Evolutionary conservation across 768 basidiomycete genomes (phyloP), one percentile per base, ranked within the genome.

Genomic region (Hirschioporus abietinus): DNA sequence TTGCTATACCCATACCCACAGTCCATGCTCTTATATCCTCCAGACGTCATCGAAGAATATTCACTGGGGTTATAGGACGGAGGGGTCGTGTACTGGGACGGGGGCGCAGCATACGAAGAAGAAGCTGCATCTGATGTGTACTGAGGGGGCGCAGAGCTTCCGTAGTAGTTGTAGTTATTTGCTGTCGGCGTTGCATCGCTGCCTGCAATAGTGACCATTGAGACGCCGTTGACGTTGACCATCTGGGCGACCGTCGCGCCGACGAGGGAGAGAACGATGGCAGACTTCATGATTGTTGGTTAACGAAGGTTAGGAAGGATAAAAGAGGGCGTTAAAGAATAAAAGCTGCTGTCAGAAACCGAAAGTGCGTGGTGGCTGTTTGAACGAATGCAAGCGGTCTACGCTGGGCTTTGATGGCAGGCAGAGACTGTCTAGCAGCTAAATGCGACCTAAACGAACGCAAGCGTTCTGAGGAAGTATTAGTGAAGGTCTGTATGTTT

Each of bases 1-100:
- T 88, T 89, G 62, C 75, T 71, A 72, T 87, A 87, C 26, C 89
- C 90, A 73, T 92, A 92, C 63, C 90, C 90, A 73, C 90, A 92
- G 69, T 82, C 76, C 74, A 91, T 76, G 74, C 80, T 83, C 74
- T 81, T 79, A 76, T 91, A 92, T 27, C 89, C 90, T 66, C 88
- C 90, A 35, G 72, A 72, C 75, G 78, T 78, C 78, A 88, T 89
- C 35, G 82, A 79, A 15, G 82, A 78, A 74, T 91, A 91, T 30
- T 81, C 76, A 63, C 67, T 68, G n/a, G 70, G 68, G 34, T 76
- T 67, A 10, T 78, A 72, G 24, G 75, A 35, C 57, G 81, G 74
- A n/a, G 77, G 70, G 25, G 73, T 59, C 26, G 79, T 78, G 71
- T 76, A 73, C 68, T 68, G 66, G 7, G 76, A 68, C 2, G 75